Evolutionary conservation across 306 rosid genomes (phyloP), one percentile per base, ranked within the genome.

Genomic region (Inga laurina): DNA sequence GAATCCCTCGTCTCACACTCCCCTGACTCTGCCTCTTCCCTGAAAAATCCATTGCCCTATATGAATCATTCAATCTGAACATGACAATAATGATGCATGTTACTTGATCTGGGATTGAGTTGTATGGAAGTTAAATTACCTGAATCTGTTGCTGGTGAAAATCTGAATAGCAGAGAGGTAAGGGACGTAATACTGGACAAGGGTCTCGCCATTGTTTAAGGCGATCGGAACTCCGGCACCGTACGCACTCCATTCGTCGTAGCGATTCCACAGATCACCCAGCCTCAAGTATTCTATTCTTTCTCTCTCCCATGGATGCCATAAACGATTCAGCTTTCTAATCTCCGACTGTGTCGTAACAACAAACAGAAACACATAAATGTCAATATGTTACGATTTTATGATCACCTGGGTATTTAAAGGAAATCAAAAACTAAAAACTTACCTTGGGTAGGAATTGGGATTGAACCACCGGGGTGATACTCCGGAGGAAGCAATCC

Each of bases 271-370:
- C 13, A 97, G 92, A 83, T 97, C 95, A 44, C 90, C 87, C 85
- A 97, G 75, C 30, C 92, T 88, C 87, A 97, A 94, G 86, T 86
- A 94, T 79, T 97, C 98, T 1, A 94, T 91, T 54, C 76, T 83
- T 84, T 97, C 98, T 85, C 94, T 94, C 86, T 94, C 95, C 94
- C 97, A 91, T 3, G 97, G 97, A 59, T 97, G 94, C 99, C 99
- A 97, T 44, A 94, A 79, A 22, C 92, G 92, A 72, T 96, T 94
- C 11, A 96, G 93, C 75, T 92, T 96, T 85, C 90, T 83, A 61
- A 92, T 90, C 85, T 94, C 99, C 7, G 83, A 77, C 99, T 97
- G 85, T 41, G 24, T 34, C 22, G n/a, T 16, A 3, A 67, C 44
- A 2, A 59, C 39, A 73, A 5, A 35, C 49, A 34, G 3, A n/a